Evolutionary conservation across 805 yeast species (phyloP), one percentile per base, ranked within the genome.

Genomic region (Candida orba): DNA sequence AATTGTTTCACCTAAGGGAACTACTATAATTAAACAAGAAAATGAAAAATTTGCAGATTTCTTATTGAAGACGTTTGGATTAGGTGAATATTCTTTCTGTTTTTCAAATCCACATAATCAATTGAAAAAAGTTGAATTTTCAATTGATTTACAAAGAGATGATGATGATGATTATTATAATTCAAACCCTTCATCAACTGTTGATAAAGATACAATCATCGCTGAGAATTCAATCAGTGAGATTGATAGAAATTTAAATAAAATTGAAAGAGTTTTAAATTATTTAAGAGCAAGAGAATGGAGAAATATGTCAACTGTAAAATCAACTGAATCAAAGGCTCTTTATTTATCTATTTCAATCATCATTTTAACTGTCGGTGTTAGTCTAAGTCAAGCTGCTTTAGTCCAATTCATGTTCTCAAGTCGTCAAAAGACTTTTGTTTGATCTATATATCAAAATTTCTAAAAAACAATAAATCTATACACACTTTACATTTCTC

Each of bases 271-370:
- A 59, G 67, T 78, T 66, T 69, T 91, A 65, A 87, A 84, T 58
- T 88, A 93, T 65, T 80, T 91, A 69, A 88, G 89, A 72, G 89
- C 97, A 15, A 84, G 99, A 71, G 95, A 90, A 71, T 84, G 87
- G 78, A 81, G 99, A 72, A 93, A 93, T 68, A 93, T 89, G 76
- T 84, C 91, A 40, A 87, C 96, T 36, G 96, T 87, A 50, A 72
- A 73, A 63, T 78, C 87, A 40, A 87, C 95, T 29, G 86, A 82
- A 57, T 68, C 81, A 17, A 79, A 95, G 60, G 75, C 87, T 47
- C 81, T 84, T 59, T 86, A 82, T 76, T 76, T 85, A 58, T 79
- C 90, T 37, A 66, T 85, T 42, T 65, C 78, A 46, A 89, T 83
- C 60, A 84, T 86, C 51, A 60, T 77, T 35, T 69, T 83, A 53